Base-by-base conservation (phyloP, 768 basidiomycete genomes). In the Chiua virens region DNA sequence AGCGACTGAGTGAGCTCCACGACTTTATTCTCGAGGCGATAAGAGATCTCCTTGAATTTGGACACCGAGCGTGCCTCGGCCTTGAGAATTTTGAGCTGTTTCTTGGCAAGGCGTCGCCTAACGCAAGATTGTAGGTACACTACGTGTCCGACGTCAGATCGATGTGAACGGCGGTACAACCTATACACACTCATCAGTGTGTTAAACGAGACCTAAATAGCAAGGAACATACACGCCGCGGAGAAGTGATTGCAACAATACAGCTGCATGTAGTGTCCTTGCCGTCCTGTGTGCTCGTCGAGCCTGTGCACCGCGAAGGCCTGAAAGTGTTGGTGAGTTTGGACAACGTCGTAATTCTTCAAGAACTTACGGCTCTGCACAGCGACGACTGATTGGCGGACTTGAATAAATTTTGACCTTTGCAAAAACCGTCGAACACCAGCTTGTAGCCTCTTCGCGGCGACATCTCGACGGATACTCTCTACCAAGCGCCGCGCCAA, bases 31-130 rank as follows among this genome's bases (percentile, higher is more conserved):
- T 99, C 97, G 49, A 99, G 79, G 59, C 83, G 85, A 66, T 98
- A 98, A 0, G 96, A 98, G 58, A 96, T 97, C 73, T 97, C 94
- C 74, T 97, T 98, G 83, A 96, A 98, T 67, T 94, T 97, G 59
- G 91, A 89, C 25, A 95, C 95, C 2, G 97, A 98, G 45, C 94
- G 92, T 7, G 97, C 97, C 70, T 99, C 97, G 8, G 86, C 81
- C 64, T 81, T 87, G 56, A 99, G 82, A 10, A 73, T 75, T 61
- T 87, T 89, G 56, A 99, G 82, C 65, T 98, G 85, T 58, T 85
- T 87, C 52, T 86, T 83, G 20, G 97, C 97, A 43, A 89, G 73
- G 39, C 90, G 86, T 23, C 96, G 89, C 38, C 97, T 89, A 43
- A 95, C 74, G 63, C 94, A 96, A 17, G 92, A 94, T 68, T 99